These are phyloP conservation scores for Fraxinus americana DNA, from an alignment of 257 asterid species.

Conservation along the genomic window DNA sequence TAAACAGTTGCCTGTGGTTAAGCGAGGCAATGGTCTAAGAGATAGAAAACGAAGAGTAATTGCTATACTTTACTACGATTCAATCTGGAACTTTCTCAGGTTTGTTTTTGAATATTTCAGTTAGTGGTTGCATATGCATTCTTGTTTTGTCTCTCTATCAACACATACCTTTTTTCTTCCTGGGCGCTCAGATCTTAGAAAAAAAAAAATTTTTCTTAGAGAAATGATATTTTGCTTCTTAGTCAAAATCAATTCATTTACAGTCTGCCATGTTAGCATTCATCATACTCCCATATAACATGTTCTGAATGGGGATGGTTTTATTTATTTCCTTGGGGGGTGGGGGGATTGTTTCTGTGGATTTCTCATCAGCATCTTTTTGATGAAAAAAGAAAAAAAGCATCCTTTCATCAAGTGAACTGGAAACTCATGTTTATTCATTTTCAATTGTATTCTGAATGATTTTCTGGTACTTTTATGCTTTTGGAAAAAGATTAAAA, in stretches of 20 bases:
- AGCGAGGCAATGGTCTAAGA: conserved; percentile 59
- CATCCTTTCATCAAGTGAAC: background rate
- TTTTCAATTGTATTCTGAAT: background rate
- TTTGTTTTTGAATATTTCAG: conserved; percentile 26
- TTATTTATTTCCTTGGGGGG: background rate
- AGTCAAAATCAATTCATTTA: background rate
- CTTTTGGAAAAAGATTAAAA: background rate
- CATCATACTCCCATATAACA: background rate
- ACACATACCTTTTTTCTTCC: background rate
- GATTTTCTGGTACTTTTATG: background rate
- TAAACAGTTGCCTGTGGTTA: conserved; percentile 86
- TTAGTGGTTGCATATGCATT: background rate
- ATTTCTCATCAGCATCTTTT: no score
- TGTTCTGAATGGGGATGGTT: background rate
- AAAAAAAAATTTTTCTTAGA: background rate
- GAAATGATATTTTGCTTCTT: background rate
- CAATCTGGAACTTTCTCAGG: conserved; percentile 79
- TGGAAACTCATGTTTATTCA: background rate
- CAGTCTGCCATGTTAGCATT: background rate
- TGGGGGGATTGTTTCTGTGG: no score
- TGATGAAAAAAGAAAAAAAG: no score
- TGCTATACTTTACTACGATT: conserved; percentile 77
- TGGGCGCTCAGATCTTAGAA: background rate
- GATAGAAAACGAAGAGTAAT: conserved; percentile 59
- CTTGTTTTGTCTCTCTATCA: conserved; percentile 5